Conservation (phyloP, 352 stramenopile genomes). For the Phytophthora citrophthora region DNA sequence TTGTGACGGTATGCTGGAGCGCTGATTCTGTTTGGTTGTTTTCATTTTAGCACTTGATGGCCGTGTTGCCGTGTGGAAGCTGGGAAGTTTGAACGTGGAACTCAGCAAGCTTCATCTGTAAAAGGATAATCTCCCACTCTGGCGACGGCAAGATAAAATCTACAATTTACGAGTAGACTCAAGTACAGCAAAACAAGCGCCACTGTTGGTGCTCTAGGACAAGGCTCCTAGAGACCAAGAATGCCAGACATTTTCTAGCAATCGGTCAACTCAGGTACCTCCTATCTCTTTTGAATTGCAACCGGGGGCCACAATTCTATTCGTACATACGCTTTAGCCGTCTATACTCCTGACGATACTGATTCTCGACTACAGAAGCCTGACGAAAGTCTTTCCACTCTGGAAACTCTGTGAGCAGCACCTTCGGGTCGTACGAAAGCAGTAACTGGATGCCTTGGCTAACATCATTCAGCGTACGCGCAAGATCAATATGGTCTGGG, state of each 20-base stretch:
- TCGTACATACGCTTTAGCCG: slow-evolving; percentile 93
- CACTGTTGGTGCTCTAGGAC: background rate
- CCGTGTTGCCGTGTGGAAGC: slow-evolving; percentile 82
- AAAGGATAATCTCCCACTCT: slow-evolving; percentile 6
- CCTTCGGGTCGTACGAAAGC: slow-evolving; percentile 84
- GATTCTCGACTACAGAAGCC: slow-evolving; percentile 89
- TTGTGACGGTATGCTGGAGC: background rate
- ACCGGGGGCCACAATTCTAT: slow-evolving; percentile 47
- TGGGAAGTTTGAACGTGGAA: slow-evolving; percentile 74
- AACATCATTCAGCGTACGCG: slow-evolving; percentile 91
- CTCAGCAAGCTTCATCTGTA: slow-evolving; percentile 86
- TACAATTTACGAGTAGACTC: slow-evolving; percentile 14
- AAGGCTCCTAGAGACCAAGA: slow-evolving; percentile 5
- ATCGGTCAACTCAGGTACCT: slow-evolving; percentile 11
- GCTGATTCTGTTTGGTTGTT: slow-evolving; percentile 3
- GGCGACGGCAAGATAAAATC: background rate
- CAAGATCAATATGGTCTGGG: slow-evolving; percentile 92
- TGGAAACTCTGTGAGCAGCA: slow-evolving; percentile 85
- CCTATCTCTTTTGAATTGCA: slow-evolving; percentile 16
- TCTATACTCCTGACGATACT: slow-evolving; percentile 90
- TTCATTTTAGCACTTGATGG: slow-evolving; percentile 73
- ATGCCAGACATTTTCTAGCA: slow-evolving; percentile 13
- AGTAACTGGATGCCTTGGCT: slow-evolving; percentile 92
- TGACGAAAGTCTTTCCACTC: slow-evolving; percentile 89
- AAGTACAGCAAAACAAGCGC: slow-evolving; percentile 6